Conservation (phyloP, 441 rosid genomes). For the Metrosideros polymorpha region DNA sequence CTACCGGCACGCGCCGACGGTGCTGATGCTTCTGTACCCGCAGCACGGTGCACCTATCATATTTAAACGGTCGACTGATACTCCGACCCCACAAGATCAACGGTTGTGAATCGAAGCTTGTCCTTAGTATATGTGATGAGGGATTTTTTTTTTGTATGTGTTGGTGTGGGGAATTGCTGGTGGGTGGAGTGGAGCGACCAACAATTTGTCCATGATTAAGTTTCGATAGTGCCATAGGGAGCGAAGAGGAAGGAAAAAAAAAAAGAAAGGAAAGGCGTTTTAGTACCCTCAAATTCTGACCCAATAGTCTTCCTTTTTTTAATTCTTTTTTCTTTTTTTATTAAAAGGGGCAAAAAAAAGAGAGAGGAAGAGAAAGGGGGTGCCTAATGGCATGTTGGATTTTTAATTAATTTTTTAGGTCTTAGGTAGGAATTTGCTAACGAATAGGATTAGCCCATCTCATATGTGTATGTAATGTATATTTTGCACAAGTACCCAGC, state of each 20-base stretch:
- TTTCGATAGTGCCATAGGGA: not conserved
- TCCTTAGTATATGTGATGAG: not conserved
- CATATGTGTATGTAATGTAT: not conserved
- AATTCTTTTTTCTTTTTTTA: not conserved
- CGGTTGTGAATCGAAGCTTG: conserved; percentile 1
- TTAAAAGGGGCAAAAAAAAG: not conserved
- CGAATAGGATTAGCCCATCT: not conserved
- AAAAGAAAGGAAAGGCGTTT: not conserved
- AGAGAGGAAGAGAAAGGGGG: not conserved
- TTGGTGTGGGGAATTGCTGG: not conserved
- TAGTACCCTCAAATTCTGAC: not conserved
- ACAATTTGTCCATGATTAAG: not conserved
- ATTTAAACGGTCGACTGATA: conserved; percentile 25
- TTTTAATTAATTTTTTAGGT: not conserved
- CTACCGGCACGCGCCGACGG: conserved; percentile 91
- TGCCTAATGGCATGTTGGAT: not conserved
- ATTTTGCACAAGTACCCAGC: not conserved
- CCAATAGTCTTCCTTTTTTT: not conserved
- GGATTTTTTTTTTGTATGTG: not conserved
- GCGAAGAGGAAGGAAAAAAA: not conserved
- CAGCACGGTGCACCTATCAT: conserved; percentile 91
- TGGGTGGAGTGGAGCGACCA: not conserved
- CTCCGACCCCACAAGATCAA: not conserved
- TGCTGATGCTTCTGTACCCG: conserved; percentile 83
- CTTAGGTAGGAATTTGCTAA: not conserved